Evolutionary conservation across 306 rosid species (phyloP).

Genomic region (Lathyrus oleraceus): DNA sequence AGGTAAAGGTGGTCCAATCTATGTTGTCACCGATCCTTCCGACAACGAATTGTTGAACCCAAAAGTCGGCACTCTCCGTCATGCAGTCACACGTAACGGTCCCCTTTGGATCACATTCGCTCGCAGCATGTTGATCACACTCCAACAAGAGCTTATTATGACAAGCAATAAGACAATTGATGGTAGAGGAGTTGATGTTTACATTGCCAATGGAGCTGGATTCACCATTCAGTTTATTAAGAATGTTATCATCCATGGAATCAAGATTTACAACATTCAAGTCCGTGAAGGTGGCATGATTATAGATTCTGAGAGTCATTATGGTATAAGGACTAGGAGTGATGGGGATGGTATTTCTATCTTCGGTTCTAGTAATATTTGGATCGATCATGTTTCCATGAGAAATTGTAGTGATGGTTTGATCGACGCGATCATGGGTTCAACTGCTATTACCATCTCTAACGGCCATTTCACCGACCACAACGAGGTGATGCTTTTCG

Average conservation of each 20-base stretch:
- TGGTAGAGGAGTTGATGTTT: slow-evolving; percentile 62
- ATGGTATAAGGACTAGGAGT: slow-evolving; percentile 56
- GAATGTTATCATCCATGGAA: slow-evolving; percentile 62
- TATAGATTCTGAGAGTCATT: slow-evolving; percentile 51
- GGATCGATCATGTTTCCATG: slow-evolving; percentile 92
- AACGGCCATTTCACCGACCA: slow-evolving; percentile 75
- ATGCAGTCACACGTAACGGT: slow-evolving; percentile 55
- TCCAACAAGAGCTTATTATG: slow-evolving; percentile 64
- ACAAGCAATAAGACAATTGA: slow-evolving; percentile 67
- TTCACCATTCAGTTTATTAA: slow-evolving; percentile 59
- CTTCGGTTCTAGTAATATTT: slow-evolving; percentile 64
- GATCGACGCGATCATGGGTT: slow-evolving; percentile 70
- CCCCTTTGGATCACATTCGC: slow-evolving; percentile 77
- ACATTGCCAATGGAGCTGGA: slow-evolving; percentile 65
- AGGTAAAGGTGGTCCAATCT: slow-evolving; percentile 59
- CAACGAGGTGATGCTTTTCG: slow-evolving; percentile 77
- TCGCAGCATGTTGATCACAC: slow-evolving; percentile 55
- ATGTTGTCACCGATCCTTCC: slow-evolving; percentile 60
- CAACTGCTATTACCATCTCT: slow-evolving; percentile 86
- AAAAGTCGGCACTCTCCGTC: slow-evolving; percentile 65
- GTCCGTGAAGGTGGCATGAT: slow-evolving; percentile 50
- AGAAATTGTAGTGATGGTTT: slow-evolving; percentile 57
- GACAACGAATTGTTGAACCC: slow-evolving; percentile 53
- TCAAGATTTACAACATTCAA: slow-evolving; percentile 54
- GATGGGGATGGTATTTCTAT: slow-evolving; percentile 89